A percentile compares a stretch with the other conserved stretches of the same genome.
Conservation (phyloP, 805 yeast species). For the Yarrowia sp. region DNA sequence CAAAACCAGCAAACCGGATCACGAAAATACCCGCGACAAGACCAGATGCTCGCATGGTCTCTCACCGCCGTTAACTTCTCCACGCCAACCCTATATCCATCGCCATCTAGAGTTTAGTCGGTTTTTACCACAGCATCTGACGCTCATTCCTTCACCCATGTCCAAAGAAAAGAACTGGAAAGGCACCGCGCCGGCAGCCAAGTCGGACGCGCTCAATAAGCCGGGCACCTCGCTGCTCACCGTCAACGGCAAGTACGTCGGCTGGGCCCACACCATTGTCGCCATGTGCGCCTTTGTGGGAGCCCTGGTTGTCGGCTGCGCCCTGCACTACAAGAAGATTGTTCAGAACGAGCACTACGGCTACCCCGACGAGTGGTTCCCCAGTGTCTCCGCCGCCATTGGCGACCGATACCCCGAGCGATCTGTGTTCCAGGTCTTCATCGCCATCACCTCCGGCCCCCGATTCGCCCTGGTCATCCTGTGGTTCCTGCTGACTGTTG, state of each 20-base stretch:
- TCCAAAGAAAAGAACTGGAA: constrained; percentile 24
- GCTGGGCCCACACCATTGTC: constrained; percentile 26
- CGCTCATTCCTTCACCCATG: background rate
- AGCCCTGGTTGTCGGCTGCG: constrained; percentile 72
- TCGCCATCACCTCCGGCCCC: constrained; percentile 92
- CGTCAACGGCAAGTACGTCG: constrained; percentile 11
- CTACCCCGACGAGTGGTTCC: constrained; percentile 98
- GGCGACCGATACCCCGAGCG: constrained; percentile 97
- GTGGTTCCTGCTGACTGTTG: constrained; percentile 43
- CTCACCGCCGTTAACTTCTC: background rate
- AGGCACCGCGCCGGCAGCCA: constrained; percentile 3
- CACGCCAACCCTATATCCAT: constrained; percentile 18
- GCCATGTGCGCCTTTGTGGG: constrained; percentile 60
- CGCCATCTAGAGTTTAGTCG: background rate
- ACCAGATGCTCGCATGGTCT: background rate
- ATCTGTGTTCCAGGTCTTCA: constrained; percentile 83
- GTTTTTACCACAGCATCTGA: background rate
- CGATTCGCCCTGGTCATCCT: constrained; percentile 67
- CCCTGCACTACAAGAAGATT: constrained; percentile 81
- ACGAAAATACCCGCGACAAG: no score
- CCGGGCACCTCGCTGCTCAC: constrained; percentile 21
- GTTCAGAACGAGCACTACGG: constrained; percentile 83
- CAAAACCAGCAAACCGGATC: no score
- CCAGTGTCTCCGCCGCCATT: constrained; percentile 93
- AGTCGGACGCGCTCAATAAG: constrained; percentile 20